These are phyloP conservation scores for Colletotrichum sp. DNA, from an alignment of 2,329 filamentous ascomycete species.

Conservation along the genomic window DNA sequence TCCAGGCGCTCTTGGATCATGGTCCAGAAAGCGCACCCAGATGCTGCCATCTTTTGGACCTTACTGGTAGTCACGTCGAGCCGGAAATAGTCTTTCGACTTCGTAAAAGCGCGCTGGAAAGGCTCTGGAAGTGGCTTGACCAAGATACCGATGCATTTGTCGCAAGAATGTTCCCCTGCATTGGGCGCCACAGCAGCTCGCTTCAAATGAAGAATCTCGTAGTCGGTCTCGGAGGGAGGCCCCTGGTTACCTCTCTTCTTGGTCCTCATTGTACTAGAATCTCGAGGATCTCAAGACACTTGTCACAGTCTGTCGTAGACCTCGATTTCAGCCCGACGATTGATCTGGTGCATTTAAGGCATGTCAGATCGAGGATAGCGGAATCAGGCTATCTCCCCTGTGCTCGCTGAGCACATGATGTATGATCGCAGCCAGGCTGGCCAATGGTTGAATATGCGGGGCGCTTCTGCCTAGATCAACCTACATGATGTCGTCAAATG, in stretches of 20 bases:
- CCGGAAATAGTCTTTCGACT: background rate
- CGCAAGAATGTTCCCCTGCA: background rate
- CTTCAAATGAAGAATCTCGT: background rate
- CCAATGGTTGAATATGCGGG: background rate
- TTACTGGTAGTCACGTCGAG: background rate
- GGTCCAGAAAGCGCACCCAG: background rate
- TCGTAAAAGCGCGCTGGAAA: background rate
- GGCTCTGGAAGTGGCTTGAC: background rate
- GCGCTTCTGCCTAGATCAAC: background rate
- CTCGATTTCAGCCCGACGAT: background rate
- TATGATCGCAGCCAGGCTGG: background rate
- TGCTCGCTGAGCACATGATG: background rate
- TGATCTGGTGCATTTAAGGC: background rate
- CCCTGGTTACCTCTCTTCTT: background rate
- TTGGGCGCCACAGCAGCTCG: background rate
- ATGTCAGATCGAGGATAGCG: background rate
- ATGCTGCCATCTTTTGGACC: background rate
- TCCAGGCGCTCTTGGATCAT: background rate
- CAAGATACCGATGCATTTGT: background rate
- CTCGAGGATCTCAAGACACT: background rate
- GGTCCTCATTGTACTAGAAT: background rate
- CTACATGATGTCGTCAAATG: background rate
- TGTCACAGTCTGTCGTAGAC: background rate
- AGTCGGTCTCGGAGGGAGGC: background rate
- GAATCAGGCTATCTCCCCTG: background rate